Base-by-base conservation (phyloP, 805 yeast genomes). In the Cyberlindnera xylosilytica region DNA sequence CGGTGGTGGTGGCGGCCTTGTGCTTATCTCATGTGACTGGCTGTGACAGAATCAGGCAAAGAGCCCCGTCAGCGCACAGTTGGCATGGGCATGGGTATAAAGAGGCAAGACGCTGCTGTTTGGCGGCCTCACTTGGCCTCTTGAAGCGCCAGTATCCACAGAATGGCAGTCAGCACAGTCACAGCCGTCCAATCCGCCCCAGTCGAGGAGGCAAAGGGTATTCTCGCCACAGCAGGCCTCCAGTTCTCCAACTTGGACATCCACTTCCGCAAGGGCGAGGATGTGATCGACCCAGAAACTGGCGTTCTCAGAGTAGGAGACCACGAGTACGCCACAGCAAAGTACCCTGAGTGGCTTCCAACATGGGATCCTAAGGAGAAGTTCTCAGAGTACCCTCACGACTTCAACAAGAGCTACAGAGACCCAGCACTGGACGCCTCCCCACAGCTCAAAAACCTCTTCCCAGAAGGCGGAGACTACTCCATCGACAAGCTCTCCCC, bases 391-490 rank as follows among this genome's bases (percentile, higher is more conserved):
- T 67, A 74, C 50, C 20, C 53, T n/a, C 70, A 72, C 51, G 75
- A 76, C 42, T 79, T 78, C 64, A 77, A 76, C 55, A 74, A 68
- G 55, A 20, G 27, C 4, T 43, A 44, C 31, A 61, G 61, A 24
- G 90, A 83, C 53, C 79, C 81, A n/a, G 89, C 83, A n/a, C 60
- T 67, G 22, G 66, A 73, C 42, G 89, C 83, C n/a, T 83, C 82
- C 56, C 74, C 79, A n/a, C 47, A 61, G 2, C 70, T 78, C 40
- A 68, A 71, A 19, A 73, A 70, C 52, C 67, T 83, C 43, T 73
- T 80, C 51, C 75, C 76, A 41, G 44, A 45, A 11, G 53, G 54
- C 3, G 50, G 45, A 2, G 47, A 60, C 26, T 59, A 61, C 18
- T 53, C 52, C 19, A 45, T 58, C 20, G 57, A 58, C 36, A 73